A percentile compares a stretch with the other conserved stretches of the same genome.
Conservation (phyloP, 2,329 filamentous ascomycete species). For the Neopestalotiopsis rosae region DNA sequence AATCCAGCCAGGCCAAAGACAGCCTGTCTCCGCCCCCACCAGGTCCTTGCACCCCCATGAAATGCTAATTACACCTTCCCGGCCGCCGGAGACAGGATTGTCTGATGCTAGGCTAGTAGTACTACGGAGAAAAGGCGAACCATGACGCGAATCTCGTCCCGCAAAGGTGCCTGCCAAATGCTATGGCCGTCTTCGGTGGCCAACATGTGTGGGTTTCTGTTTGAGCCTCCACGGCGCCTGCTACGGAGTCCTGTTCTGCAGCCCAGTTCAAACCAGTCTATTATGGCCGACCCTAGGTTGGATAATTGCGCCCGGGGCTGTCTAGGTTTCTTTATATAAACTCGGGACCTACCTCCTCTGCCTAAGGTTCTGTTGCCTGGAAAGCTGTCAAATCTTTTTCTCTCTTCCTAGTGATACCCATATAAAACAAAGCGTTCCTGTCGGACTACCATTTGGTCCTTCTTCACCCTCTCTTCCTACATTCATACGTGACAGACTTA, state of each 20-base stretch:
- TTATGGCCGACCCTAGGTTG: background rate
- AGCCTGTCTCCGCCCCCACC: background rate
- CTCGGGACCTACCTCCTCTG: background rate
- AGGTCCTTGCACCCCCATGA: background rate
- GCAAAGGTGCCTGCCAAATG: background rate
- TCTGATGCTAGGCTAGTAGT: background rate
- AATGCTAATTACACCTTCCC: constrained; percentile 1
- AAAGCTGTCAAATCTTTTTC: background rate
- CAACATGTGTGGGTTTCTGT: background rate
- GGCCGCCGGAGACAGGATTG: background rate
- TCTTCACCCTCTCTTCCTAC: background rate
- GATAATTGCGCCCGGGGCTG: background rate
- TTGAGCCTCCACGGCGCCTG: background rate
- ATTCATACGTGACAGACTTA: background rate
- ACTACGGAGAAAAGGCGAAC: background rate
- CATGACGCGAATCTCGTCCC: background rate
- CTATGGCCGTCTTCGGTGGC: background rate
- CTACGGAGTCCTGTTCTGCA: background rate
- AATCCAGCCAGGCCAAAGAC: background rate
- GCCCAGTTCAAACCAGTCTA: background rate
- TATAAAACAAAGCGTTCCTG: background rate
- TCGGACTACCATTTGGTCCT: background rate
- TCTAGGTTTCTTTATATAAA: background rate
- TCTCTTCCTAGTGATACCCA: background rate
- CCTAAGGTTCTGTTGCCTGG: background rate